phyloP scores from a whole-genome alignment of 2,329 filamentous ascomycete species.

The Colletotrichum sp. region DNA sequence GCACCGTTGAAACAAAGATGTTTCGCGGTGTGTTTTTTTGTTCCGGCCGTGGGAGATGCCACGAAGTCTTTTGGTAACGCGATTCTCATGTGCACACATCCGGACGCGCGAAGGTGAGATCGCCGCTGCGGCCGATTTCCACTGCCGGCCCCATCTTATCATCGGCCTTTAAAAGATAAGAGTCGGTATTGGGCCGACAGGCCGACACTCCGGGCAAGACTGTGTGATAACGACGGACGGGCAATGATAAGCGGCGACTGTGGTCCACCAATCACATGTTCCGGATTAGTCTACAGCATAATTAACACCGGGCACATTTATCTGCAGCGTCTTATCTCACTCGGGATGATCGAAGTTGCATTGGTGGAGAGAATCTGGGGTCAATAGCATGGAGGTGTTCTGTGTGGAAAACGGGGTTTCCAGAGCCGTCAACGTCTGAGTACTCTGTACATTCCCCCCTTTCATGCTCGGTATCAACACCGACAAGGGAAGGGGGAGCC shows the following conservation, averaged over 20 bases:
- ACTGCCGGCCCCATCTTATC: not conserved
- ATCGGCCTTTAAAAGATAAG: not conserved
- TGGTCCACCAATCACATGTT: not conserved
- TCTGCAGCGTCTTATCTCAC: not conserved
- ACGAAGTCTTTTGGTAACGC: not conserved
- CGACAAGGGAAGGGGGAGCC: not conserved
- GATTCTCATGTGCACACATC: not conserved
- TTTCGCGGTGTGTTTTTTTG: fast-evolving
- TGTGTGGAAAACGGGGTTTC: not conserved
- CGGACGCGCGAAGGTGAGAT: not conserved
- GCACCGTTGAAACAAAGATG: not conserved
- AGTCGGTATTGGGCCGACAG: not conserved
- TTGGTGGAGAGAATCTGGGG: not conserved
- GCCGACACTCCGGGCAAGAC: not conserved
- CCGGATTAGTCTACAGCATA: not conserved
- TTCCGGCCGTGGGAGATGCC: not conserved
- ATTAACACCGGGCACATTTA: not conserved
- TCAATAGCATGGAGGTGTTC: not conserved
- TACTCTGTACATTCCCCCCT: not conserved
- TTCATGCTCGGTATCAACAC: not conserved
- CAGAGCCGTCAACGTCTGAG: not conserved
- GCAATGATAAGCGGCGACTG: not conserved
- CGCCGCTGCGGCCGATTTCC: not conserved
- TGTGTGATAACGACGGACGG: not conserved
- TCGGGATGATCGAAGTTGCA: not conserved